Base-by-base conservation (phyloP, 352 stramenopile species). In the Thalassiosira livingstoniorum region DNA sequence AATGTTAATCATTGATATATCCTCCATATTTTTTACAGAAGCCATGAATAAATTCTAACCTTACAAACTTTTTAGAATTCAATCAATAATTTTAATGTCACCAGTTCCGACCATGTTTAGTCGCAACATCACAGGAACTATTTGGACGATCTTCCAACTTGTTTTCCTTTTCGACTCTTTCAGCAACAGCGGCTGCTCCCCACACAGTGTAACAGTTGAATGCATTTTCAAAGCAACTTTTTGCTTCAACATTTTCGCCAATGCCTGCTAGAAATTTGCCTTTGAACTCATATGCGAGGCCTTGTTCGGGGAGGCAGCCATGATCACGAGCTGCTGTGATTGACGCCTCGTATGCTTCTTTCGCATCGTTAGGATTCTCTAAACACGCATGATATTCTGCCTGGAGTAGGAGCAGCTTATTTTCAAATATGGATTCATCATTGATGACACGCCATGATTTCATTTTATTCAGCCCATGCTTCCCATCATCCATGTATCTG, bases 401-500 rank as follows among this genome's bases (percentile, higher is more conserved):
- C 32, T 76, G 66, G 2, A 76, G n/a, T 29, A 76, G 37, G 1
- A 67, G 57, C 70, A 31, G 70, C 29, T 71, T 70, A 35, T 70
- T 78, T 53, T 62, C 70, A 57, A 78, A 78, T 15, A 43, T 27
- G 4, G 55, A 43, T 32, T 2, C 13, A 51, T 37, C 34, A 32
- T 75, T 37, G 7, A 58, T 1, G 13, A 42, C 4, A n/a, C n/a
- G n/a, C 70, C 70, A 78, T 51, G 27, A 47, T 42, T 34, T 29
- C 18, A 78, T 25, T 60, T 63, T 70, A 18, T 70, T 29, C 39
- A 78, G 58, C 23, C 32, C 31, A 2, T 60, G 27, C 23, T 23
- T 71, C 13, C 58, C 70, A 1, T 71, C 13, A 13, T 78, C 23
- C 25, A 78, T 43, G 31, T 54, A 54, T 47, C 70, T 31, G 5